Percentiles rank a stretch among this genome's conserved stretches.
These are phyloP conservation scores for Coemansia sp. DNA, from an alignment of 192 early-diverging fungal genomes.

Conservation along the genomic window DNA sequence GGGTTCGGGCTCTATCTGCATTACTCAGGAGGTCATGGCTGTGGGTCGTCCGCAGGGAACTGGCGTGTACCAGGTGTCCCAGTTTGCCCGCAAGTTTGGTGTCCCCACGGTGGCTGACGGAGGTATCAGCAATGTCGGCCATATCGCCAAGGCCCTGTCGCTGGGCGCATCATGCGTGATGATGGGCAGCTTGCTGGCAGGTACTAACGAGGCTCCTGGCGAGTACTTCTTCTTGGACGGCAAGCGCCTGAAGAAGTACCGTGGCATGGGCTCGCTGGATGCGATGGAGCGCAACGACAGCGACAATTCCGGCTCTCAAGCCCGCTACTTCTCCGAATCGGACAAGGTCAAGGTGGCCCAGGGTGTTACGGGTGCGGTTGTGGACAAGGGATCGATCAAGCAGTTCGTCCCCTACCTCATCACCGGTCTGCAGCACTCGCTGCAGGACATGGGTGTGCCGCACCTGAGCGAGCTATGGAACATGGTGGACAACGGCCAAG, in stretches of 20 bases:
- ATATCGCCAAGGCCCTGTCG: conserved; percentile 93
- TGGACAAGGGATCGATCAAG: conserved; percentile 95
- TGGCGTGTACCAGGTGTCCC: conserved; percentile 92
- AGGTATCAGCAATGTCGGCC: conserved; percentile 94
- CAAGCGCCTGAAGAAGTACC: conserved; percentile 96
- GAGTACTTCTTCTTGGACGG: conserved; percentile 99
- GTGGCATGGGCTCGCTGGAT: conserved; percentile 98
- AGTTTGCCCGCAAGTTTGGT: conserved; percentile 90
- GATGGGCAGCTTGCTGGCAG: conserved; percentile 97
- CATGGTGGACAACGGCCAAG: conserved; percentile 63
- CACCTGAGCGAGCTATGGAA: conserved; percentile 67
- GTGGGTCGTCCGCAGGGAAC: conserved; percentile 97
- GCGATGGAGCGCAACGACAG: conserved; percentile 76
- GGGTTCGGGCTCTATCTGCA: conserved; percentile 97
- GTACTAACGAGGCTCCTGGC: conserved; percentile 92
- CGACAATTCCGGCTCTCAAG: conserved; percentile 73
- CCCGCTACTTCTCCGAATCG: conserved; percentile 95
- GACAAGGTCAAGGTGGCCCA: conserved; percentile 98
- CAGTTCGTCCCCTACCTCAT: conserved; percentile 90
- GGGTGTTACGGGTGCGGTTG: conserved; percentile 94
- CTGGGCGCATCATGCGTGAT: conserved; percentile 96
- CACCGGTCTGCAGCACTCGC: conserved; percentile 92
- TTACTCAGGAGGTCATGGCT: conserved; percentile 98
- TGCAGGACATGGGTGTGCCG: conserved; percentile 93
- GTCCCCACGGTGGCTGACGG: conserved; percentile 97